These are phyloP conservation scores for Sporothrix sp. DNA, from an alignment of 2,329 filamentous ascomycete genomes.

Conservation along the genomic window DNA sequence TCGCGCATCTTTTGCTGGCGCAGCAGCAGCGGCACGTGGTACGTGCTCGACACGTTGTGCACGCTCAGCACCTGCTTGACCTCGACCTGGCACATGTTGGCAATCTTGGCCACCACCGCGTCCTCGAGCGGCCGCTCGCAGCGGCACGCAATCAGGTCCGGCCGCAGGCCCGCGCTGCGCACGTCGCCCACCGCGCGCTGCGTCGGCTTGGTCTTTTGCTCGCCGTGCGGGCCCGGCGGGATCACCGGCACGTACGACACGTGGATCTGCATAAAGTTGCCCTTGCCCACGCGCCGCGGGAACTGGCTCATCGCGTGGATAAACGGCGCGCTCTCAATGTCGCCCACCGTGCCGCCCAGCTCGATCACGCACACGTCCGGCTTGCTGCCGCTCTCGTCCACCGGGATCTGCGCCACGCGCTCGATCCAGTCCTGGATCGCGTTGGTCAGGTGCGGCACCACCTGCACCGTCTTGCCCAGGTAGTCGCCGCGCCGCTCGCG, in stretches of 20 bases:
- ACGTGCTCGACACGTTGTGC: conserved; percentile 78
- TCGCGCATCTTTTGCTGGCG: conserved; percentile 65
- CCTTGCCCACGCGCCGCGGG: conserved; percentile 57
- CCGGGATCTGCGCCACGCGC: conserved; percentile 72
- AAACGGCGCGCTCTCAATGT: conserved; percentile 82
- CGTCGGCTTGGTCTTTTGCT: conserved; percentile 96
- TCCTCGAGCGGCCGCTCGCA: conserved; percentile 69
- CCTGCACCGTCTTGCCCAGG: conserved; percentile 75
- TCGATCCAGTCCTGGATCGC: conserved; percentile 90
- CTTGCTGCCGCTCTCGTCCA: conserved; percentile 71
- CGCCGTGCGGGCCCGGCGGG: conserved; percentile 31
- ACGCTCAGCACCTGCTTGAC: conserved; percentile 80
- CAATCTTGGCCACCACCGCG: conserved; percentile 74
- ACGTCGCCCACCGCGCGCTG: conserved; percentile 81
- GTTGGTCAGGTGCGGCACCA: conserved; percentile 80
- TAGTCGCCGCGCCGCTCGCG: conserved; percentile 61
- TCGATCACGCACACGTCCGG: conserved; percentile 87
- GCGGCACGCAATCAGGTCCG: conserved; percentile 83
- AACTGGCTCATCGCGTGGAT: conserved; percentile 79
- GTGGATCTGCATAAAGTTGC: conserved; percentile 81
- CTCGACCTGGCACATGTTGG: conserved; percentile 80
- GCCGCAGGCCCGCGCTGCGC: conserved; percentile 66
- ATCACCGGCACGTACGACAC: conserved; percentile 75
- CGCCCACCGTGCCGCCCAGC: conserved; percentile 56
- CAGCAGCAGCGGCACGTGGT: conserved; percentile 90